Base-by-base conservation (phyloP, 2,329 filamentous ascomycete species). In the Ophiobolus disseminans region DNA sequence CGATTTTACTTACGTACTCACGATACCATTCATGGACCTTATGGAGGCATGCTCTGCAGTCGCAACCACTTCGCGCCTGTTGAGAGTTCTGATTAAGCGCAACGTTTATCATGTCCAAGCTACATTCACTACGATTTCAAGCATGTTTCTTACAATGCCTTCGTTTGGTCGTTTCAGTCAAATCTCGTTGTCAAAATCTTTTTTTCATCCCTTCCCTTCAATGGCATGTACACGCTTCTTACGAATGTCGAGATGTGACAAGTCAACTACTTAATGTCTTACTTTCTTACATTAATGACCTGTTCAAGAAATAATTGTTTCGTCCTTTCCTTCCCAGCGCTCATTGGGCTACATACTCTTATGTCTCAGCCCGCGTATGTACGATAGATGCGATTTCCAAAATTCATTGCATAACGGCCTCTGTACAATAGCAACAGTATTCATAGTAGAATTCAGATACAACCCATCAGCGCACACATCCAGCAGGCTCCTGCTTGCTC, bases 1-100 rank as follows among this genome's bases (percentile, higher is more conserved):
- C 69, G 72, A 63, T 63, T 58, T 66, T 65, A 52, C 45, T 65
- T 57, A 72, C 62, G 68, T 67, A 67, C 58, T 69, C 60, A 72
- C 64, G 69, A 73, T 69, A 69, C 70, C 63, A 61, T 66, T 68
- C 56, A 65, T 66, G 63, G 63, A 65, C 57, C 55, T 61, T 58
- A 67, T 64, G 66, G 66, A 62, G 66, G 64, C 65, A 66, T 69
- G 67, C 60, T 66, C 54, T 66, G 68, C 62, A 58, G 41, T 57
- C 55, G 60, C 63, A 36, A 63, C 60, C 62, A 50, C 57, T n/a
- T 25, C 50, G 57, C 62, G 62, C 60, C 49, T 58, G 57, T 58
- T 61, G 40, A 64, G 62, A 60, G 59, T 56, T 58, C 45, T 46
- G 45, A 55, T 61, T 49, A 59, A 60, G 57, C 58, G 50, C 57